Evolutionary conservation across 2,329 filamentous ascomycete genomes (phyloP).

Genomic region (Colletotrichum tamarilloi): DNA sequence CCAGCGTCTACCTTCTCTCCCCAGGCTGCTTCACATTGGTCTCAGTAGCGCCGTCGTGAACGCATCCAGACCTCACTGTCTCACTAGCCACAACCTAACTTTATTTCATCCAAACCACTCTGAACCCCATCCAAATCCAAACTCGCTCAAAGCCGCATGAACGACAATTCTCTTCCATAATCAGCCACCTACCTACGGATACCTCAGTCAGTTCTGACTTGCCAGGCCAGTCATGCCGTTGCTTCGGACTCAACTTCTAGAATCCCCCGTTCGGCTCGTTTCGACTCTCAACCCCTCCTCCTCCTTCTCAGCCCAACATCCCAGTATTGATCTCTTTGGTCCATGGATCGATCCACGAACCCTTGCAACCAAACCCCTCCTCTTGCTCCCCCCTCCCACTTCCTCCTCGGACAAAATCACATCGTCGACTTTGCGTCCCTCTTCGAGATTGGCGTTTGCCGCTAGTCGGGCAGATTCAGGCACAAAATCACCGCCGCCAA

Average conservation of each 20-base stretch:
- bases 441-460: slow-evolving; percentile 32
- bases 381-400: not conserved
- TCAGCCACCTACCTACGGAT: not conserved
- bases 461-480: slow-evolving; percentile 37
- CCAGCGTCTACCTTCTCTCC: slow-evolving; percentile 5
- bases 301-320: not conserved
- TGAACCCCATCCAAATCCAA: slow-evolving; percentile 23
- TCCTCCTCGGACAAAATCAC: slow-evolving; percentile 17
- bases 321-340: not conserved
- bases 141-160: slow-evolving; percentile 16
- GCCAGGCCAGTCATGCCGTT: slow-evolving; percentile 12
- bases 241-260: not conserved
- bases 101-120: not conserved
- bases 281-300: not conserved
- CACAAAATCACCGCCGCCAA: slow-evolving; percentile 30
- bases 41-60: slow-evolving; percentile 11
- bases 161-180: not conserved
- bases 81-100: slow-evolving; percentile 19
- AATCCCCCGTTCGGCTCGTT: not conserved
- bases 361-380: not conserved
- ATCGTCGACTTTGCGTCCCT: slow-evolving; percentile 9
- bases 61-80: not conserved
- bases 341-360: not conserved
- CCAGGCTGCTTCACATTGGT: slow-evolving; percentile 7
- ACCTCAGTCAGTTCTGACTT: too few relatives aligned